Percentiles rank a stretch among this genome's conserved stretches.
Evolutionary conservation across 208 protist species (phyloP).

Genomic region (Leishmania turanica): DNA sequence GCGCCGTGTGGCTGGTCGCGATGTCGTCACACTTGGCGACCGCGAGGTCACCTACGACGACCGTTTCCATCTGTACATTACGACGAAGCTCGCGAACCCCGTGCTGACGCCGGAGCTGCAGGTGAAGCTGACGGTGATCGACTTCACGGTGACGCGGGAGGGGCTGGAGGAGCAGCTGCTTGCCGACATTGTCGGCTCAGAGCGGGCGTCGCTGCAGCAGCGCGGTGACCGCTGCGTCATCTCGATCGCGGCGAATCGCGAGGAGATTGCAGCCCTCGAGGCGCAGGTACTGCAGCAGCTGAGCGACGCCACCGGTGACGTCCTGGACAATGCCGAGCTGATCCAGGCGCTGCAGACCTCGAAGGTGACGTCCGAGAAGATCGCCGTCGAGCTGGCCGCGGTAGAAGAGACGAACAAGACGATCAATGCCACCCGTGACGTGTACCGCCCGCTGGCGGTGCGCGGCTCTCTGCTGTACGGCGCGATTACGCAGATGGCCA

Average conservation of each 20-base stretch:
- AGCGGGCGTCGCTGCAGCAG: constrained; percentile 88
- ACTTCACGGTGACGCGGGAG: constrained; percentile 93
- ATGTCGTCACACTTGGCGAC: constrained; percentile 93
- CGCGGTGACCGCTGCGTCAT: constrained; percentile 90
- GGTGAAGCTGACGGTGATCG: constrained; percentile 92
- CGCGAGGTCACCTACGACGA: constrained; percentile 94
- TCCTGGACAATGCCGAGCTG: constrained; percentile 95
- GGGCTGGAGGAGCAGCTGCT: constrained; percentile 94
- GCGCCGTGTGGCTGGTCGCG: constrained; percentile 81
- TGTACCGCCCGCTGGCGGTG: constrained; percentile 91
- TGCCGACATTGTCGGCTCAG: constrained; percentile 85
- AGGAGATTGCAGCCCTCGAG: constrained; percentile 93
- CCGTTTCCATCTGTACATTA: constrained; percentile 95
- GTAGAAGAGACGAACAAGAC: constrained; percentile 93
- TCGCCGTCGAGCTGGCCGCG: constrained; percentile 87
- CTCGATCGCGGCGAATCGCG: constrained; percentile 92
- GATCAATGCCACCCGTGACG: constrained; percentile 91
- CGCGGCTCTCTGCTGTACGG: constrained; percentile 96
- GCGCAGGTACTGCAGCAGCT: constrained; percentile 94
- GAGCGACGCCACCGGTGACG: constrained; percentile 91
- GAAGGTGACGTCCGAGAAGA: constrained; percentile 91
- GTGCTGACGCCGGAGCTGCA: constrained; percentile 95
- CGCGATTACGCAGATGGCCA: constrained; percentile 90
- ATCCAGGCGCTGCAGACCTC: constrained; percentile 93
- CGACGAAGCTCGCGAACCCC: constrained; percentile 95